Evolutionary conservation across 352 stramenopile genomes (phyloP).

Genomic region (Phytophthora hybrid): DNA sequence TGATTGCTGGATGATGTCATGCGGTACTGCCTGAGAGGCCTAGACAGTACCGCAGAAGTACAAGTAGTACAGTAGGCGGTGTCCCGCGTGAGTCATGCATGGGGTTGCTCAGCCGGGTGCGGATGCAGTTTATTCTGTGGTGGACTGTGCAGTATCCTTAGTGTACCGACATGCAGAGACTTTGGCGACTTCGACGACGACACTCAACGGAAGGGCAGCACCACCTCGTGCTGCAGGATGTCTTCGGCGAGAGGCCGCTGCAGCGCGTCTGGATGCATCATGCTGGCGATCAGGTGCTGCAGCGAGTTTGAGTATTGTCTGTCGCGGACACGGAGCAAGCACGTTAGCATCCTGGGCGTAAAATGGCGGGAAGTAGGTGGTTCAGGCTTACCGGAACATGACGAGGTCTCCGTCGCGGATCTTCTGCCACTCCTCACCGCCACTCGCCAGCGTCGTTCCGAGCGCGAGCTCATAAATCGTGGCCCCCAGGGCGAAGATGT

Average conservation of each 20-base stretch:
- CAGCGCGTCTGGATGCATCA: slow-evolving; percentile 90
- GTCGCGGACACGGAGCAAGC: slow-evolving; percentile 12
- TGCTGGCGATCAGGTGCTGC: slow-evolving; percentile 85
- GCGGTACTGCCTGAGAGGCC: too few species aligned
- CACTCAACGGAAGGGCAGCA: slow-evolving; percentile 65
- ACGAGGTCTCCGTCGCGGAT: slow-evolving; percentile 86
- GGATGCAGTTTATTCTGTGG: slow-evolving; percentile 27
- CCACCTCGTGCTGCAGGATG: slow-evolving; percentile 86
- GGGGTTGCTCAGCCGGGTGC: background rate
- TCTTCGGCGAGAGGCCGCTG: slow-evolving; percentile 83
- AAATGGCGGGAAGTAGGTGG: background rate
- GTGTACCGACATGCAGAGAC: slow-evolving; percentile 22
- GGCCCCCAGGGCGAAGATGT: slow-evolving; percentile 88
- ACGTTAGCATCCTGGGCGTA: slow-evolving; percentile 17
- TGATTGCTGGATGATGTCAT: slow-evolving; percentile 34
- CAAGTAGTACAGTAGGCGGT: background rate
- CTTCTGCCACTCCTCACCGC: slow-evolving; percentile 88
- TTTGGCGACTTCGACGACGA: slow-evolving; percentile 7
- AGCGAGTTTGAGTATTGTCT: slow-evolving; percentile 90
- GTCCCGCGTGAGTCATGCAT: background rate
- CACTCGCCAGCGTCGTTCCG: slow-evolving; percentile 67
- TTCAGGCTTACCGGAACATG: slow-evolving; percentile 68
- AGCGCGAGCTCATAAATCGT: slow-evolving; percentile 88
- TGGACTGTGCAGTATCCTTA: slow-evolving; percentile 11
- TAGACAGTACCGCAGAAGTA: background rate